phyloP scores from a whole-genome alignment of 2,329 filamentous ascomycete species.

The Calonectria pteridis region DNA sequence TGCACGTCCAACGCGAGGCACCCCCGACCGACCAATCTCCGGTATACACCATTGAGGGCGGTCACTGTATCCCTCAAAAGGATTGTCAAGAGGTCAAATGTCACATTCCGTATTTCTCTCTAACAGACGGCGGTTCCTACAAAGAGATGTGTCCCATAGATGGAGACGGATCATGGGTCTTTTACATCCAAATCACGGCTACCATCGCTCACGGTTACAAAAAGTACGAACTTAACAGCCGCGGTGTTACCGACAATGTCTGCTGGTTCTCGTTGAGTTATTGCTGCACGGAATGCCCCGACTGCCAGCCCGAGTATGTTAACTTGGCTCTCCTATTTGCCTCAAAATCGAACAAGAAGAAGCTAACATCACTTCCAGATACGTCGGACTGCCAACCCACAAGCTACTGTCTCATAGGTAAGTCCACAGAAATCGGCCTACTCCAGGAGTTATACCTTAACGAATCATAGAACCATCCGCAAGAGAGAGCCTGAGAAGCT shows the following conservation, averaged over 20 bases:
- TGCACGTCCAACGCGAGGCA: slow-evolving; percentile 37
- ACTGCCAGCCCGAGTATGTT: slow-evolving; percentile 37
- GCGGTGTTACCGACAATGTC: slow-evolving; percentile 33
- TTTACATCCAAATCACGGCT: slow-evolving; percentile 45
- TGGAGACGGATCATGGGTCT: slow-evolving; percentile 43
- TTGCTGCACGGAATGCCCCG: slow-evolving; percentile 41
- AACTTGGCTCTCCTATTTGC: neutral
- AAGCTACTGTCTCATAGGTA: neutral
- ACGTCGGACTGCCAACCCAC: neutral
- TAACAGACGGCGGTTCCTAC: slow-evolving; percentile 40
- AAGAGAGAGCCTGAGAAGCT: neutral
- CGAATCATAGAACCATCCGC: neutral
- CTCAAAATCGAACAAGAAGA: neutral
- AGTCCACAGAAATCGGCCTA: neutral
- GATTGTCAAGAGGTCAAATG: slow-evolving; percentile 42
- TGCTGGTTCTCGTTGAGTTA: slow-evolving; percentile 46
- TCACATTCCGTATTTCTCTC: slow-evolving; percentile 41
- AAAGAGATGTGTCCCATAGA: slow-evolving; percentile 43
- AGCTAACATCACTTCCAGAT: neutral
- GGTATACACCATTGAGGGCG: slow-evolving; percentile 39
- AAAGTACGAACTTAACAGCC: slow-evolving; percentile 42
- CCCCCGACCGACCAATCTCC: slow-evolving; percentile 37
- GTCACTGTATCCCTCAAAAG: slow-evolving; percentile 37
- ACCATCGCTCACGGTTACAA: slow-evolving; percentile 37
- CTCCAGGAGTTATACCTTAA: neutral